Evolutionary conservation across 2,329 filamentous ascomycete species (phyloP).

Genomic region (Clarireedia sp.): DNA sequence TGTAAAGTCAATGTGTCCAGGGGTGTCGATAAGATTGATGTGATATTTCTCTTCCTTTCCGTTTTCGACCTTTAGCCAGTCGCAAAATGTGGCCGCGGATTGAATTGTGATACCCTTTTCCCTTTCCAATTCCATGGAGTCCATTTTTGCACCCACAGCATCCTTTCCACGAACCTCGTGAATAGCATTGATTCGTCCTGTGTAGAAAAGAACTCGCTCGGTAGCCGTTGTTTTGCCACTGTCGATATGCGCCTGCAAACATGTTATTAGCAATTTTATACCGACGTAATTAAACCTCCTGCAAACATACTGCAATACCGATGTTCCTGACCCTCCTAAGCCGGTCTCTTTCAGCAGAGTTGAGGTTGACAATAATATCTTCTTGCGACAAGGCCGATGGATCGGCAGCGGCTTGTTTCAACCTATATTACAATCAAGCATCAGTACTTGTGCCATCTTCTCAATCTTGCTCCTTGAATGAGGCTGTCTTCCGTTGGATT

Average conservation of each 20-base stretch:
- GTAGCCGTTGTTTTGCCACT: slow-evolving; percentile 96
- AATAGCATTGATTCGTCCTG: slow-evolving; percentile 90
- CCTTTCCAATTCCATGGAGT: slow-evolving; percentile 97
- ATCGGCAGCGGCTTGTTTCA: slow-evolving; percentile 25
- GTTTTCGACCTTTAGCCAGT: slow-evolving; percentile 84
- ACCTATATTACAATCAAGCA: slow-evolving; percentile 12
- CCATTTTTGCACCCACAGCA: slow-evolving; percentile 96
- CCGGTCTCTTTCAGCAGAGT: slow-evolving; percentile 66
- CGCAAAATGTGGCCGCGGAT: slow-evolving; percentile 93
- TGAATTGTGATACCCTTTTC: slow-evolving; percentile 99
- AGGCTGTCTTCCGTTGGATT: background rate
- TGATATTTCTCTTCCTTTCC: slow-evolving; percentile 88
- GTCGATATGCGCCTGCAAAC: slow-evolving; percentile 80
- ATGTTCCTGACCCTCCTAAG: slow-evolving; percentile 86
- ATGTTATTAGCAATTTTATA: background rate
- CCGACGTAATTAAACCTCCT: no score
- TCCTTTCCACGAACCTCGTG: slow-evolving; percentile 96
- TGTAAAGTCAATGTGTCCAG: slow-evolving; percentile 97
- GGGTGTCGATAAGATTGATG: slow-evolving; percentile 97
- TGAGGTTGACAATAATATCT: slow-evolving; percentile 24
- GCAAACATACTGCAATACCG: slow-evolving; percentile 73
- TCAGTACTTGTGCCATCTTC: slow-evolving; percentile 2
- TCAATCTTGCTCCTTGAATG: background rate
- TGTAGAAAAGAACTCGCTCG: slow-evolving; percentile 96
- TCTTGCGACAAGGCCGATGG: slow-evolving; percentile 23